phyloP scores from a whole-genome alignment of 192 early-diverging fungal genomes.

The Martensiomyces pterosporus region DNA sequence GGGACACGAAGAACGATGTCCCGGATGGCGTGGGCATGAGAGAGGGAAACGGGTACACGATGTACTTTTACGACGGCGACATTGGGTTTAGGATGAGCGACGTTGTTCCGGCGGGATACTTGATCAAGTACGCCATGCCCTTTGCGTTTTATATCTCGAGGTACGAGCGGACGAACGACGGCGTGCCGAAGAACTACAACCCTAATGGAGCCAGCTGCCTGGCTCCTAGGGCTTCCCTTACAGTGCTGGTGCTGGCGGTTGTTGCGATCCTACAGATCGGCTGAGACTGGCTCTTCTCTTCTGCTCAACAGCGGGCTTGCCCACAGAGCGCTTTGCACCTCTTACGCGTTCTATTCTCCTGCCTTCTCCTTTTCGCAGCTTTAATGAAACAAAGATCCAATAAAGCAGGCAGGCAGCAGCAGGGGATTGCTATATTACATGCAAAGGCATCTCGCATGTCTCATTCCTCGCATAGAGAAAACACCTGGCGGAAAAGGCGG shows the following conservation, averaged over 20 bases:
- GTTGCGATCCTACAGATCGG: not conserved
- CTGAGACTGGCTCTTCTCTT: too few species aligned
- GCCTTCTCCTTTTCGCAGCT: too few species aligned
- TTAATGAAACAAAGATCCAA: too few species aligned
- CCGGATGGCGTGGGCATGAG: constrained; percentile 50
- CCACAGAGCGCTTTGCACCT: too few species aligned
- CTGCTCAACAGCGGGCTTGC: too few species aligned
- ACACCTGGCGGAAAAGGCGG: too few species aligned
- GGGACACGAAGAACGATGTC: constrained; percentile 52
- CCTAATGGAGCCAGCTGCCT: constrained; percentile 30
- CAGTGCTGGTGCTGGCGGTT: constrained; percentile 11
- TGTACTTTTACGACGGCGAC: constrained; percentile 51
- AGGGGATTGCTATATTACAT: too few species aligned
- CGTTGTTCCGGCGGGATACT: constrained; percentile 43
- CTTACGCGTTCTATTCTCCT: too few species aligned
- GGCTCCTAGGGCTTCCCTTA: constrained; percentile 6
- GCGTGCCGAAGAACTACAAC: constrained; percentile 46
- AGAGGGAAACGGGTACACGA: constrained; percentile 49
- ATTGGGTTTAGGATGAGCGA: constrained; percentile 52
- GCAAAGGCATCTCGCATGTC: too few species aligned
- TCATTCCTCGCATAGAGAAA: too few species aligned
- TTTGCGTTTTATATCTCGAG: constrained; percentile 49
- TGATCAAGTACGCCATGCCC: constrained; percentile 51
- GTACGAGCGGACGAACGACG: constrained; percentile 48
- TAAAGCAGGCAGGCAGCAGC: too few species aligned